A percentile compares a stretch with the other conserved stretches of the same genome.
These are phyloP conservation scores for Ambrosiella beaveri DNA, from an alignment of 2,329 filamentous ascomycete genomes.

Conservation along the genomic window DNA sequence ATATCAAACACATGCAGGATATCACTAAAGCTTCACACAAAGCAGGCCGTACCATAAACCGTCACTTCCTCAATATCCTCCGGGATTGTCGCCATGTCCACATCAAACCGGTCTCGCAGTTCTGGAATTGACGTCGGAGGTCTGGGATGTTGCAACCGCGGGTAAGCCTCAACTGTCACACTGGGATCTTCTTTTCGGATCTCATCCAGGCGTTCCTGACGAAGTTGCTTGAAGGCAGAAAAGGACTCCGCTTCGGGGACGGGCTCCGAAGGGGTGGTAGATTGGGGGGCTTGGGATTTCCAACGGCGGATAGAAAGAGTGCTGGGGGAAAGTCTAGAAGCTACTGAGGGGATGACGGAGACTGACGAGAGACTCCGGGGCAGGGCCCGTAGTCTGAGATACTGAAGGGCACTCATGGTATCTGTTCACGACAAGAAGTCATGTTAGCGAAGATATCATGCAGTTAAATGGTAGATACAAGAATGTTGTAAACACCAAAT, in stretches of 20 bases:
- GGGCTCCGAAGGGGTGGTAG: background rate
- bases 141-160: constrained; percentile 11
- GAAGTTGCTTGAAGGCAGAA: constrained; percentile 23
- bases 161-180: constrained; percentile 8
- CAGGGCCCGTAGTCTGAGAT: constrained; percentile 20
- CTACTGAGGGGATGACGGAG: constrained; percentile 3
- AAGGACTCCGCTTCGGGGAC: constrained; percentile 15
- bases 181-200: constrained; percentile 12
- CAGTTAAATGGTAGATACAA: background rate
- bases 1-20: background rate
- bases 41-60: constrained; percentile 17
- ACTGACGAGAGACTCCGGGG: constrained; percentile 6
- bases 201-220: constrained; percentile 19
- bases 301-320: constrained; percentile 2
- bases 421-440: constrained; percentile 15
- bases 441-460: constrained; percentile 13
- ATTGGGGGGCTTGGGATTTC: constrained; percentile 2
- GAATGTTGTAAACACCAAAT: background rate
- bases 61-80: constrained; percentile 13
- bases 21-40: background rate
- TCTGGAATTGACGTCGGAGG: constrained; percentile 14
- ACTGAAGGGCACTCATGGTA: constrained; percentile 23
- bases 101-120: constrained; percentile 11
- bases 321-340: background rate
- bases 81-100: constrained; percentile 1